Percentiles rank a stretch among this genome's conserved stretches.
Evolutionary conservation across 148 eudicot genomes (phyloP).

Genomic region (Rhododendron griersonianum): DNA sequence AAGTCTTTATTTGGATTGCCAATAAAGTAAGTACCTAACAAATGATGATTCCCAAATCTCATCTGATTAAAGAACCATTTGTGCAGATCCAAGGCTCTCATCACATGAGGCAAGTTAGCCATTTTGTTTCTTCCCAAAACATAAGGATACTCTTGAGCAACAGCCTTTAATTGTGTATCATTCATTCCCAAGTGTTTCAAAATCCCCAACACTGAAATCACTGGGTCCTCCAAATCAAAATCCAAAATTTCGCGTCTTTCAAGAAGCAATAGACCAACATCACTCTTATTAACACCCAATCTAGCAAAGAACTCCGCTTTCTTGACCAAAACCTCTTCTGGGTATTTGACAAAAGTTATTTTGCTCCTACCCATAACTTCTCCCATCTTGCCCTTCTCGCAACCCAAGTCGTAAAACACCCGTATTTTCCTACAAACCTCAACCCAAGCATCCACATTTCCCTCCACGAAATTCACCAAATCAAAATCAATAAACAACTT

Average conservation of each 20-base stretch:
- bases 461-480: constrained; percentile 28
- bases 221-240: constrained; percentile 33
- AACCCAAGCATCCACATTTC: constrained; percentile 44
- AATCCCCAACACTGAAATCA: constrained; percentile 47
- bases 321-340: constrained; percentile 41
- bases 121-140: constrained; percentile 59
- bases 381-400: constrained; percentile 43
- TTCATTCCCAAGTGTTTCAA: constrained; percentile 50
- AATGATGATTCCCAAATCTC: constrained; percentile 32
- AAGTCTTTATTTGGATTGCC: constrained; percentile 33
- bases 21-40: constrained; percentile 31
- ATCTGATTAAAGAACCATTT: constrained; percentile 59
- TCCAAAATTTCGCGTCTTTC: constrained; percentile 45
- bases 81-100: constrained; percentile 60
- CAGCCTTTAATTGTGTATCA: constrained; percentile 15
- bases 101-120: constrained; percentile 51
- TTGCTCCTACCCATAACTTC: constrained; percentile 42
- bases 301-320: constrained; percentile 54
- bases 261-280: constrained; percentile 57
- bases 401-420: constrained; percentile 62
- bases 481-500: constrained; percentile 48
- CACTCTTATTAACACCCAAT: constrained; percentile 37
- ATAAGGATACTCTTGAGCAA: constrained; percentile 40
- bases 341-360: constrained; percentile 36
- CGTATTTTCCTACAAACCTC: constrained; percentile 46